Percentiles rank a stretch among this genome's conserved stretches.
phyloP scores from a whole-genome alignment of 495 filamentous ascomycete species.

The Neurospora sp. region DNA sequence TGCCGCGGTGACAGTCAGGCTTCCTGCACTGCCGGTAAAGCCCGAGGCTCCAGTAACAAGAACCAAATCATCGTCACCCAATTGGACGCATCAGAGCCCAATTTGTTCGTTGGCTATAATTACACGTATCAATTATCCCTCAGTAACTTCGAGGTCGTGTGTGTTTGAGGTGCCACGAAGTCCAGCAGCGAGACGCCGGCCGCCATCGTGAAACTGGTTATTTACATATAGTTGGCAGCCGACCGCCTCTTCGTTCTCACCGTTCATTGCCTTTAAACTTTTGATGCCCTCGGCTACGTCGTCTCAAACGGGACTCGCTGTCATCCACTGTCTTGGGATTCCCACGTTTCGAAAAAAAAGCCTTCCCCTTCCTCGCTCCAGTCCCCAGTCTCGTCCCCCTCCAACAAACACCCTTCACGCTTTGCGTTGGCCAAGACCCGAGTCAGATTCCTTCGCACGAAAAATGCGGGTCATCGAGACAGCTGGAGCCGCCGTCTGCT shows the following conservation, averaged over 20 bases:
- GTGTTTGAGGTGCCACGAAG: background rate
- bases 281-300: background rate
- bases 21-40: conserved; percentile 23
- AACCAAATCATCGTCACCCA: background rate
- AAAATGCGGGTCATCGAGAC: background rate
- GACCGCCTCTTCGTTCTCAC: background rate
- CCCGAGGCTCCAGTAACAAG: conserved; percentile 16
- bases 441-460: background rate
- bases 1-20: conserved; percentile 9
- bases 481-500: background rate
- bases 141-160: background rate
- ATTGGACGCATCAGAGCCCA: background rate
- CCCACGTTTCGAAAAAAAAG: background rate
- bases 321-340: background rate
- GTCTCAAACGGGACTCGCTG: background rate
- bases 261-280: background rate
- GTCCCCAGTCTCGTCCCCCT: background rate
- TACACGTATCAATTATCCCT: background rate
- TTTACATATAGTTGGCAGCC: background rate
- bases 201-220: background rate
- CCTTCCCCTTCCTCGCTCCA: background rate
- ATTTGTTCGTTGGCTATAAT: background rate
- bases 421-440: background rate
- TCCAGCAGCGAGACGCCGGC: background rate
- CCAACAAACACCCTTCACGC: background rate